Evolutionary conservation across 1,284 basidiomycete genomes (phyloP), one percentile per base, ranked within the genome.

Genomic region (Ustanciosporium gigantosporum): DNA sequence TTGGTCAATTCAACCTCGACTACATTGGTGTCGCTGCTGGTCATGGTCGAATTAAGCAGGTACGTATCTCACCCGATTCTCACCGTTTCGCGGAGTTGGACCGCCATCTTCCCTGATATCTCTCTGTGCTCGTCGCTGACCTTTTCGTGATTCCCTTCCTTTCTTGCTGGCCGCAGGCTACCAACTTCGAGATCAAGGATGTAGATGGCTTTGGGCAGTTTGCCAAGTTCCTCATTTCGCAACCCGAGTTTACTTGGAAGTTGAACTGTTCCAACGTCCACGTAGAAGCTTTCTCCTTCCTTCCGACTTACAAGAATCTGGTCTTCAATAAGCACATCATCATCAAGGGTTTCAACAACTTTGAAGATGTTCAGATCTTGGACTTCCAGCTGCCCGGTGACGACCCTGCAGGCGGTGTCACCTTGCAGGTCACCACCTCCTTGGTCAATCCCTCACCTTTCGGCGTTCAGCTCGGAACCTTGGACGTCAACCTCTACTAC

Each of bases 311-410:
- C 55, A 68, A 70, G 46, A 69, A 70, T 31, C 41, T 73, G 14
- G 56, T 46, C 39, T 51, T 66, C 27, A 41, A 35, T 34, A 72
- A 70, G 66, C 61, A 78, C 43, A 53, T 71, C 36, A 76, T 74
- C 7, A 66, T 78, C 25, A 70, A 75, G 83, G 87, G 86, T n/a
- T 84, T 87, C 77, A 81, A 87, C 70, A 86, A 82, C 73, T 88
- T 90, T 70, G 73, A 82, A 15, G 82, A 84, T 68, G 84, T 88
- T 35, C 55, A 78, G 37, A 80, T 90, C 32, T 77, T 82, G 46
- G 84, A 88, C 62, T 83, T 90, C 65, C 83, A 85, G 70, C 80
- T 90, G n/a, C 88, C 88, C 1, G 84, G 83, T 31, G 87, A 89
- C 68, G 83, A 84, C 74, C 84, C 86, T 2, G 79, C 78, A 0